These are phyloP conservation scores for Pyricularia sp. DNA, from an alignment of 2,329 filamentous ascomycete species.

Conservation along the genomic window DNA sequence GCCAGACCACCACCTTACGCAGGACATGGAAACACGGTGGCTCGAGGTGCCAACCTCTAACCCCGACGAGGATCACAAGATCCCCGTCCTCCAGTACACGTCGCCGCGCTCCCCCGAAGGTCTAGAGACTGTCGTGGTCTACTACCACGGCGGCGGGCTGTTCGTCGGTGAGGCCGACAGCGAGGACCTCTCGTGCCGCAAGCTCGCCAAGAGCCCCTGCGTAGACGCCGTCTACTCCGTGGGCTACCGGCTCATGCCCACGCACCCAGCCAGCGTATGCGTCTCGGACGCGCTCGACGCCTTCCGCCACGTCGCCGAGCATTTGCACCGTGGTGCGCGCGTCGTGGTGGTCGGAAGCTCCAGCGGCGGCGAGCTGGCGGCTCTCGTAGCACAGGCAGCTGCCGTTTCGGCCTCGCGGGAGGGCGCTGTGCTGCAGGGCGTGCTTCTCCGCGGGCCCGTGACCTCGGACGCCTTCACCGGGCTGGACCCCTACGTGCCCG, in stretches of 20 bases:
- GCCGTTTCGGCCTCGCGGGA: constrained; percentile 4
- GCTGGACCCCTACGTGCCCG: constrained; percentile 23
- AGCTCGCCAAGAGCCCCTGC: constrained; percentile 22
- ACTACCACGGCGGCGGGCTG: constrained; percentile 39
- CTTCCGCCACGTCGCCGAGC: constrained; percentile 17
- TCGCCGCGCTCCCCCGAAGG: constrained; percentile 6
- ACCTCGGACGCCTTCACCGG: constrained; percentile 32
- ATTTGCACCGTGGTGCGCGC: constrained; percentile 9
- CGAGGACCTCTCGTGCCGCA: constrained; percentile 37
- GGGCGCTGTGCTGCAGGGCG: constrained; percentile 25
- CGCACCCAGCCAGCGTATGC: constrained; percentile 26
- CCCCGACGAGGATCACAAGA: constrained; percentile 18
- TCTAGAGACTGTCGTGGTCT: constrained; percentile 24
- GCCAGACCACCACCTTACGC: constrained; percentile 25
- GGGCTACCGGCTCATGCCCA: constrained; percentile 34
- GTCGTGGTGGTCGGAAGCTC: constrained; percentile 34
- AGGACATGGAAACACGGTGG: constrained; percentile 19
- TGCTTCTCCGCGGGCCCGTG: constrained; percentile 38
- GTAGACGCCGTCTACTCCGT: constrained; percentile 30
- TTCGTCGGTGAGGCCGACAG: constrained; percentile 37
- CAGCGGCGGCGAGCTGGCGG: constrained; percentile 37
- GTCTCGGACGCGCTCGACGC: constrained; percentile 31
- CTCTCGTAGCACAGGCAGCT: constrained; percentile 28
- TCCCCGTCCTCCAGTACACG: constrained; percentile 26
- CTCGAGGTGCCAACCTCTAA: constrained; percentile 21